These are phyloP conservation scores for Venturiaceae sp. DNA, from an alignment of 2,329 filamentous ascomycete species.

Conservation along the genomic window DNA sequence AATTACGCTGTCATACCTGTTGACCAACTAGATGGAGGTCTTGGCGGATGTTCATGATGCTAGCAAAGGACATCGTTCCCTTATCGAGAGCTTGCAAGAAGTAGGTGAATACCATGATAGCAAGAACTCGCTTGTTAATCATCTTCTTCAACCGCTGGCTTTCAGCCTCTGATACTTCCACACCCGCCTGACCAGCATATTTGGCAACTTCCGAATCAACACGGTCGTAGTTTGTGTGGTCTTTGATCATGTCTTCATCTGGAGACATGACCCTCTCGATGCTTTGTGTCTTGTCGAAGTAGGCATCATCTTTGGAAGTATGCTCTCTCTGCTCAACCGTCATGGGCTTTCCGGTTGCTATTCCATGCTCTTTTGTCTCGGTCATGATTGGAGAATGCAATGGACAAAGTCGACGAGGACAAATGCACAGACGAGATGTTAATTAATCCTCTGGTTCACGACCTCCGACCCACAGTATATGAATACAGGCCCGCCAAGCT, in stretches of 20 bases:
- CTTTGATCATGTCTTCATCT: conserved; percentile 35
- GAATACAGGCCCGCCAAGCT: neutral
- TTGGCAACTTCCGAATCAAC: conserved; percentile 63
- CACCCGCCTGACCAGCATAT: conserved; percentile 48
- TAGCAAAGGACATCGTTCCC: conserved; percentile 51
- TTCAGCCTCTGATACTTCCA: conserved; percentile 51
- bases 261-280: conserved; percentile 40
- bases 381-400: neutral
- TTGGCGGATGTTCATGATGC: conserved; percentile 30
- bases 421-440: neutral
- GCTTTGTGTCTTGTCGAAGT: conserved; percentile 28
- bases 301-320: neutral
- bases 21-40: conserved; percentile 25
- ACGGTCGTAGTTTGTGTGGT: conserved; percentile 46
- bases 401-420: neutral
- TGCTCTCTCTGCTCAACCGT: neutral
- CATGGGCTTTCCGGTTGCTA: neutral
- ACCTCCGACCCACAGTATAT: neutral
- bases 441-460: neutral
- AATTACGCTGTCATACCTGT: neutral
- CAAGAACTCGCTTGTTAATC: conserved; percentile 59
- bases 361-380: conserved; percentile 1
- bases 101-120: conserved; percentile 64
- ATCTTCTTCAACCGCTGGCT: conserved; percentile 50
- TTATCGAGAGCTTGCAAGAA: conserved; percentile 64